Percentiles rank a stretch among this genome's conserved stretches.
phyloP scores from a whole-genome alignment of 495 filamentous ascomycete genomes.

The Hypoxylon rickii region DNA sequence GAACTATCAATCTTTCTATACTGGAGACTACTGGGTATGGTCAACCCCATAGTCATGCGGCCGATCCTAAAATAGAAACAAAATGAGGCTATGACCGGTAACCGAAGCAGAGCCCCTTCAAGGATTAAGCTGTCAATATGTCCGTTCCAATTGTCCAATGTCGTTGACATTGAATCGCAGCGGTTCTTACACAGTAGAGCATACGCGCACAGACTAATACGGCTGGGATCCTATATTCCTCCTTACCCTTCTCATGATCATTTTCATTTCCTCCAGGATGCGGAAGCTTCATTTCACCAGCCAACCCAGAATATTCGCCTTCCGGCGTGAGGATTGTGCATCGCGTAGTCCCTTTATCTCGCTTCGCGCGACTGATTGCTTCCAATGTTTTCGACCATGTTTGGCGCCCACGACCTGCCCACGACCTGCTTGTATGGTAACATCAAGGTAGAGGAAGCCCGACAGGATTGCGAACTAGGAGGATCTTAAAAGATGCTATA shows the following conservation, averaged over 20 bases:
- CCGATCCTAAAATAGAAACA: conserved; percentile 36
- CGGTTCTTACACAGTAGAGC: too few relatives aligned
- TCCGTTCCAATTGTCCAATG: too few relatives aligned
- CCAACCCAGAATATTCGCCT: not conserved
- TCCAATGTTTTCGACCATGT: too few relatives aligned
- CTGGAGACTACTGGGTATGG: too few relatives aligned
- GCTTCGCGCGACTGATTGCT: not conserved
- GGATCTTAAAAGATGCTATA: not conserved
- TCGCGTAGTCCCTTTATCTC: not conserved
- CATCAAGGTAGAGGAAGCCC: too few relatives aligned
- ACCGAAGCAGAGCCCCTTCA: conserved; percentile 5
- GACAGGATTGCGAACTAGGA: too few relatives aligned
- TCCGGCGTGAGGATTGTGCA: not conserved
- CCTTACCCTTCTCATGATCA: not conserved
- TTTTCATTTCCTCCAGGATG: conserved; percentile 16
- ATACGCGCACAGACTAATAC: not conserved
- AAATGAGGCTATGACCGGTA: conserved; percentile 32
- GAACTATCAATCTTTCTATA: too few relatives aligned
- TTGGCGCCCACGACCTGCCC: too few relatives aligned
- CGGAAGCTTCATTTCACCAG: conserved; percentile 20
- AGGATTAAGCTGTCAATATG: too few relatives aligned
- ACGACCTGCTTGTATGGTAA: too few relatives aligned
- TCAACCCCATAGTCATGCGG: conserved; percentile 1
- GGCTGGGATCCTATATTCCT: conserved; percentile 3
- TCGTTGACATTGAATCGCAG: too few relatives aligned